phyloP scores from a whole-genome alignment of 805 yeast genomes.

The Yarrowia sp. region DNA sequence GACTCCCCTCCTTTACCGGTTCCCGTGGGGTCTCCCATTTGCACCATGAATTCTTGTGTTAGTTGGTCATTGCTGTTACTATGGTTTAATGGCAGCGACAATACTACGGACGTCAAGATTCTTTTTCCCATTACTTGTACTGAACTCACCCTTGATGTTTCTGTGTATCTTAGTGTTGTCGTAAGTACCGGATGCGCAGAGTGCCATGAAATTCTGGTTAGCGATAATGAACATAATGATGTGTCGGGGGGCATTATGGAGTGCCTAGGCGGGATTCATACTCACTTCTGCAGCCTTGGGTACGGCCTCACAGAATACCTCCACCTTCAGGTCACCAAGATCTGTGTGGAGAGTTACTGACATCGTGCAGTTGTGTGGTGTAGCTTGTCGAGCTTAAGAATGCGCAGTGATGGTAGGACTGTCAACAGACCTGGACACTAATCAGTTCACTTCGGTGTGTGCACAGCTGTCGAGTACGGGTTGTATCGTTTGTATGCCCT shows the following conservation, averaged over 20 bases:
- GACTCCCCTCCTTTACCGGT: constrained; percentile 52
- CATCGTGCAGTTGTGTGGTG: not conserved
- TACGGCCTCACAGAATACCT: constrained; percentile 52
- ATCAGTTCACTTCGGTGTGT: too few species aligned
- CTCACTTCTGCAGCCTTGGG: constrained; percentile 53
- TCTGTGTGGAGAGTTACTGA: constrained; percentile 50
- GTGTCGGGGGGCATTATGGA: too few species aligned
- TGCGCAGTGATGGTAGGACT: too few species aligned
- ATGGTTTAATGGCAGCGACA: not conserved
- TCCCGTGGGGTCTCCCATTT: constrained; percentile 52
- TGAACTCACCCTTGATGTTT: constrained; percentile 50
- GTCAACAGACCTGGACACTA: too few species aligned
- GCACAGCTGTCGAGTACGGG: too few species aligned
- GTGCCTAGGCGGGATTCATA: not conserved
- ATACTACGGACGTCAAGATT: too few species aligned
- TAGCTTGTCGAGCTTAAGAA: too few species aligned
- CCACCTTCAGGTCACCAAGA: constrained; percentile 53
- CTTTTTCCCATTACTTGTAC: not conserved
- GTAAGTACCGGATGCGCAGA: constrained; percentile 56
- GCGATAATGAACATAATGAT: not conserved
- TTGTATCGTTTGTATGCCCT: too few species aligned
- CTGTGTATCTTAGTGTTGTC: constrained; percentile 48
- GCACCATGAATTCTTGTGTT: constrained; percentile 49
- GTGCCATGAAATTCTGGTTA: constrained; percentile 54
- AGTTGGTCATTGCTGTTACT: constrained; percentile 13